Evolutionary conservation across 1,139 yeast genomes (phyloP).

Genomic region (Diutina neorugosa): DNA sequence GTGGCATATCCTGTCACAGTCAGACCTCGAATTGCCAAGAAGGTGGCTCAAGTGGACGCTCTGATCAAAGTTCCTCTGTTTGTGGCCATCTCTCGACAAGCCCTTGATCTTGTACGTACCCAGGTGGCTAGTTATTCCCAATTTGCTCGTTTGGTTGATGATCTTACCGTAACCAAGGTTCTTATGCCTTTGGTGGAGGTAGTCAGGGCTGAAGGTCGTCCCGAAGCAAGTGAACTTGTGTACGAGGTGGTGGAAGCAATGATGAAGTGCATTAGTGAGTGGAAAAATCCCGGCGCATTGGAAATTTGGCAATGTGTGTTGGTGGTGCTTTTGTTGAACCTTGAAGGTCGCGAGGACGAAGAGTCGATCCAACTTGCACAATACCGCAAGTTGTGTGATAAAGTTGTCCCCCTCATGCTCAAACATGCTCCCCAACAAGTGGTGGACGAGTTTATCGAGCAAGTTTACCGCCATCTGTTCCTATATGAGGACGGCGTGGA

Average conservation of each 20-base stretch:
- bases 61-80: constrained; percentile 51
- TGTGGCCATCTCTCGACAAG: constrained; percentile 44
- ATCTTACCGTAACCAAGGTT: not conserved
- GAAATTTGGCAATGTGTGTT: not conserved
- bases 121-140: constrained; percentile 15
- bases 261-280: not conserved
- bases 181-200: not conserved
- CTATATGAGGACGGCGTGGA: not conserved
- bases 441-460: not conserved
- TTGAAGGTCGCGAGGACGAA: not conserved
- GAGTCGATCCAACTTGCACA: not conserved
- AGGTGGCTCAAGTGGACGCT: constrained; percentile 16
- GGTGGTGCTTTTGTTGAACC: not conserved
- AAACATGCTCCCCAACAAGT: not conserved
- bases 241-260: not conserved
- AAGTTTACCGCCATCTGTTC: not conserved
- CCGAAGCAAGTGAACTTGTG: not conserved
- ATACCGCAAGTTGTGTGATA: not conserved
- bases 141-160: not conserved
- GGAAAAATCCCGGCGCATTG: not conserved
- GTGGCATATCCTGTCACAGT: constrained; percentile 49
- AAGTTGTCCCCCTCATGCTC: not conserved
- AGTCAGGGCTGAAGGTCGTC: not conserved
- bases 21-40: constrained; percentile 36
- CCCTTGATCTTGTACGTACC: constrained; percentile 29